These are phyloP conservation scores for Hysterangium stoloniferum DNA, from an alignment of 768 basidiomycete genomes.

Conservation along the genomic window DNA sequence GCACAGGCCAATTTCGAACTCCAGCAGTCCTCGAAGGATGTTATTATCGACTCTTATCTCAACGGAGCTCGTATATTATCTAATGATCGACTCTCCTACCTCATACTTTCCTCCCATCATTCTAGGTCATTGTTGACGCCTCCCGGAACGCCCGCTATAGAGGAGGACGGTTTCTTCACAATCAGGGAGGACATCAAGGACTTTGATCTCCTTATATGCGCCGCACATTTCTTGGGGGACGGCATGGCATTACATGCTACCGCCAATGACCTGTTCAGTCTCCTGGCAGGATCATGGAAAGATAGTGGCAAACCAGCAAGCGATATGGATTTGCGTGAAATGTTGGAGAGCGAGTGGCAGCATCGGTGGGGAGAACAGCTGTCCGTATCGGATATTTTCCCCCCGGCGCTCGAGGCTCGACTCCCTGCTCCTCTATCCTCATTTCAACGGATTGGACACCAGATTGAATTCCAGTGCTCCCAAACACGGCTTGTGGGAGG, in stretches of 20 bases:
- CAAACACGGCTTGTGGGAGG: slow-evolving; percentile 62
- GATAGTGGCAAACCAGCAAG: slow-evolving; percentile 12
- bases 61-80: slow-evolving; percentile 74
- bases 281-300: slow-evolving; percentile 37
- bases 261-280: slow-evolving; percentile 69
- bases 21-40: slow-evolving; percentile 26
- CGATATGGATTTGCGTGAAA: slow-evolving; percentile 26
- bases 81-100: slow-evolving; percentile 54
- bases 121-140: slow-evolving; percentile 22
- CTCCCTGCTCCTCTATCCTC: slow-evolving; percentile 31
- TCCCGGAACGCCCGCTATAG: slow-evolving; percentile 23
- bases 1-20: slow-evolving; percentile 42
- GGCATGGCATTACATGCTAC: slow-evolving; percentile 81
- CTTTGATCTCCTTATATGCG: slow-evolving; percentile 63
- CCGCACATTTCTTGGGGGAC: slow-evolving; percentile 78
- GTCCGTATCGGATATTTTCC: slow-evolving; percentile 23
- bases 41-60: slow-evolving; percentile 57
- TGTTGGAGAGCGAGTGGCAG: slow-evolving; percentile 19
- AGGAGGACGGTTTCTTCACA: slow-evolving; percentile 17
- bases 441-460: slow-evolving; percentile 38
- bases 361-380: neutral
- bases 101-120: slow-evolving; percentile 29
- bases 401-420: slow-evolving; percentile 43
- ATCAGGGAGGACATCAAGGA: slow-evolving; percentile 20
- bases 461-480: slow-evolving; percentile 47